Evolutionary conservation across 108 stramenopile genomes (phyloP).

Genomic region (Pseudonitzschia pungens): DNA sequence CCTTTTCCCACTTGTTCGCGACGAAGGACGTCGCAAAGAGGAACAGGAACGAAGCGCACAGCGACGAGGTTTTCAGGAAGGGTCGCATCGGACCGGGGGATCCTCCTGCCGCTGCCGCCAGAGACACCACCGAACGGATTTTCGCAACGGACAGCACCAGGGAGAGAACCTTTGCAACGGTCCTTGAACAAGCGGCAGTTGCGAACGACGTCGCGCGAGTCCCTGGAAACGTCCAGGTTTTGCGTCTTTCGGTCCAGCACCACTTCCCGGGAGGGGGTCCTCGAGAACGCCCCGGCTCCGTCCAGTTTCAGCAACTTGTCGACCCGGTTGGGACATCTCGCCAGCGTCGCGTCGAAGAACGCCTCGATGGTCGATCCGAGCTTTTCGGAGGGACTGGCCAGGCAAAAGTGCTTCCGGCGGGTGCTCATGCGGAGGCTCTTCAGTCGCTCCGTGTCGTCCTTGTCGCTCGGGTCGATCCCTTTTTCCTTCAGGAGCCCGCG

Average conservation of each 20-base stretch:
- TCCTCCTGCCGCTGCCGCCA: neutral
- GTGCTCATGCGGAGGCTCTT: slow-evolving; percentile 18
- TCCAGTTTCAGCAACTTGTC: slow-evolving; percentile 36
- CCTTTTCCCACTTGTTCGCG: slow-evolving; percentile 27
- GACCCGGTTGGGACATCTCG: slow-evolving; percentile 55
- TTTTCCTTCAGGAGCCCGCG: slow-evolving; percentile 12
- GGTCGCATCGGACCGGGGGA: neutral
- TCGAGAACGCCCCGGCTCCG: slow-evolving; percentile 19
- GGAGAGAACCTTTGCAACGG: neutral
- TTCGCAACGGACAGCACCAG: slow-evolving; percentile 16
- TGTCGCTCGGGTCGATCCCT: slow-evolving; percentile 20
- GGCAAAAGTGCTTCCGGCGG: slow-evolving; percentile 19
- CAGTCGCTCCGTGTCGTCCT: slow-evolving; percentile 24
- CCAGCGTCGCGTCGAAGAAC: slow-evolving; percentile 63
- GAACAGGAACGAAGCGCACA: neutral
- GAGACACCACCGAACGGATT: neutral
- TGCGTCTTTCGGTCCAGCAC: slow-evolving; percentile 61
- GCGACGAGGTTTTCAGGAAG: slow-evolving; percentile 13
- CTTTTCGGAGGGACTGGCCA: slow-evolving; percentile 48
- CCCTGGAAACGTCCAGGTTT: slow-evolving; percentile 52
- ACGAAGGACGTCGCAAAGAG: slow-evolving; percentile 6
- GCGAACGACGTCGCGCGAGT: slow-evolving; percentile 52
- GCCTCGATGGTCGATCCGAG: slow-evolving; percentile 41
- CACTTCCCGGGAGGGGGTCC: slow-evolving; percentile 42
- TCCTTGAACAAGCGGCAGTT: slow-evolving; percentile 41